These are phyloP conservation scores for Aspergillus sparsus DNA, from an alignment of 495 filamentous ascomycete genomes.

Conservation along the genomic window DNA sequence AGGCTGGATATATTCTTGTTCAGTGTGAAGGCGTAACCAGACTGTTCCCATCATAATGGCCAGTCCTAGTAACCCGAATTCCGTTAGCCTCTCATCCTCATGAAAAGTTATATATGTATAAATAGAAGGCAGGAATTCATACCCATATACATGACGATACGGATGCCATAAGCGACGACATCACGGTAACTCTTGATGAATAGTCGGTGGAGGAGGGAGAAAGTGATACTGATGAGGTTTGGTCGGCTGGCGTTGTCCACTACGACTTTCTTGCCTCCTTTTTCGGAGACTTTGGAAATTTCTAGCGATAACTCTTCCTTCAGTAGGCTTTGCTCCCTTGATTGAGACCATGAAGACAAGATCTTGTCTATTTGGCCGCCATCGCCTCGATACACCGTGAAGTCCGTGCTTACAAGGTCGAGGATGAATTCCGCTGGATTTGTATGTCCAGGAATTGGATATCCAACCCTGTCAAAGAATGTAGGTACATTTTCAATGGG, in stretches of 20 bases:
- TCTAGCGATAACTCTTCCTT: slow-evolving; percentile 17
- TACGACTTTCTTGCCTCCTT: slow-evolving; percentile 12
- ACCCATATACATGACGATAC: slow-evolving; percentile 80
- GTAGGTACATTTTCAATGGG: slow-evolving; percentile 47
- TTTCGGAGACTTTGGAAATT: slow-evolving; percentile 17
- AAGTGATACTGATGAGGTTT: slow-evolving; percentile 31
- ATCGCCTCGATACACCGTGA: slow-evolving; percentile 47
- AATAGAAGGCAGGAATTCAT: slow-evolving; percentile 5
- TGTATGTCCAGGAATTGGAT: slow-evolving; percentile 61
- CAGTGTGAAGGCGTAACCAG: slow-evolving; percentile 66
- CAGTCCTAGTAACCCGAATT: slow-evolving; percentile 39
- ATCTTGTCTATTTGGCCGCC: slow-evolving; percentile 35
- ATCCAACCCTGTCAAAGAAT: slow-evolving; percentile 61
- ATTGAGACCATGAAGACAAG: slow-evolving; percentile 34
- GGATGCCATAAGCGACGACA: slow-evolving; percentile 77
- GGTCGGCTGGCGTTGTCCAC: slow-evolving; percentile 33
- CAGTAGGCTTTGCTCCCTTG: slow-evolving; percentile 19
- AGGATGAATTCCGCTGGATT: slow-evolving; percentile 81
- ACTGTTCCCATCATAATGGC: slow-evolving; percentile 89
- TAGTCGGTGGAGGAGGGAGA: slow-evolving; percentile 65
- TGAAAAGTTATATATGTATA: neutral
- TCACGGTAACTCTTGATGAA: slow-evolving; percentile 82
- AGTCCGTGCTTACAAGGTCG: slow-evolving; percentile 75
- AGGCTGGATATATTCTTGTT: slow-evolving; percentile 70
- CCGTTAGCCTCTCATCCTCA: slow-evolving; percentile 7